A percentile compares a stretch with the other conserved stretches of the same genome.
phyloP scores from a whole-genome alignment of 306 rosid genomes.

The Citrullus amarus region DNA sequence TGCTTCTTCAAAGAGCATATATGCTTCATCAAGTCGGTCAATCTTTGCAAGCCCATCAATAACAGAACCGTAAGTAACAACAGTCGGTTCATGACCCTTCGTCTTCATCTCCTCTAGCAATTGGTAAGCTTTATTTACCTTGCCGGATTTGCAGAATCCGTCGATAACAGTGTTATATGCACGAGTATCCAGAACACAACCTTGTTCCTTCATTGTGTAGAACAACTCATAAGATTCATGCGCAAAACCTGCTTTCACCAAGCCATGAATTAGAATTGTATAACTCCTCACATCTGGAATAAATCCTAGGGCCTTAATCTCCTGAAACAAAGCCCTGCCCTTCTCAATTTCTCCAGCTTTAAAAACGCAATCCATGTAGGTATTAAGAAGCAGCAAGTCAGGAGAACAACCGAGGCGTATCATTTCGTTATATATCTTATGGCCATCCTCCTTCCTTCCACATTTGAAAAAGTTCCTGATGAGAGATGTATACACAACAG shows the following conservation, averaged over 20 bases:
- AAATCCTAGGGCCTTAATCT: constrained; percentile 56
- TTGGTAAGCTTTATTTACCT: constrained; percentile 86
- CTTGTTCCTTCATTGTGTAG: constrained; percentile 78
- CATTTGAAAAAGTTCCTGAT: constrained; percentile 68
- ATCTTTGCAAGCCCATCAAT: constrained; percentile 87
- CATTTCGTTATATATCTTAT: constrained; percentile 92
- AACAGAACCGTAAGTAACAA: constrained; percentile 84
- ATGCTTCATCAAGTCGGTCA: constrained; percentile 93
- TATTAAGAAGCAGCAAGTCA: constrained; percentile 73
- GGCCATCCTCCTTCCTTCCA: constrained; percentile 93
- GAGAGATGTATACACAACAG: constrained; percentile 62
- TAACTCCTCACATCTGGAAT: constrained; percentile 67
- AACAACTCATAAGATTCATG: constrained; percentile 62
- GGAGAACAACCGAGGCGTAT: constrained; percentile 51
- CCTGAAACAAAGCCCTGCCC: constrained; percentile 75
- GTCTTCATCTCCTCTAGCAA: constrained; percentile 84
- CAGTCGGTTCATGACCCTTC: constrained; percentile 71
- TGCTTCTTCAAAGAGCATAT: constrained; percentile 94
- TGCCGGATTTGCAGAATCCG: constrained; percentile 84
- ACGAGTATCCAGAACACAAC: constrained; percentile 62
- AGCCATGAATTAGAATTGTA: constrained; percentile 79
- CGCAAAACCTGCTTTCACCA: constrained; percentile 79
- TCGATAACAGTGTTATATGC: constrained; percentile 76
- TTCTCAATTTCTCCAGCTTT: constrained; percentile 75
- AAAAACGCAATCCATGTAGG: constrained; percentile 87